These are phyloP conservation scores for Brettanomyces bruxellensis DNA, from an alignment of 805 yeast genomes.

Conservation along the genomic window DNA sequence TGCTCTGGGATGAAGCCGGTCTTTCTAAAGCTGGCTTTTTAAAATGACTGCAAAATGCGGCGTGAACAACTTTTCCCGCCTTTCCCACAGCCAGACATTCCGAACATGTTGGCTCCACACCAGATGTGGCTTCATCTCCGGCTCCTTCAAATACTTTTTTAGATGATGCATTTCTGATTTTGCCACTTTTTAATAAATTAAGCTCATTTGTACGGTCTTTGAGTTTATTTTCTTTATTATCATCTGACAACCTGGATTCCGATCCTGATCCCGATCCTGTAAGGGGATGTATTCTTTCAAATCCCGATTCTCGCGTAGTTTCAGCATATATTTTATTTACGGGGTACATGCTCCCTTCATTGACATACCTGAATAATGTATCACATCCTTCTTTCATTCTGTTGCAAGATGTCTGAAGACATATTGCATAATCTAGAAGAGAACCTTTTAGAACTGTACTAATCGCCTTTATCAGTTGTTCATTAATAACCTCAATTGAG, in stretches of 20 bases:
- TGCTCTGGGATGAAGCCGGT: slow-evolving; percentile 16
- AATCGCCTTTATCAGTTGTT: slow-evolving; percentile 40
- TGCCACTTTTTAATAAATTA: background rate
- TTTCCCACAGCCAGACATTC: background rate
- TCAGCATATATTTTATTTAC: background rate
- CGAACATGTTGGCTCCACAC: background rate
- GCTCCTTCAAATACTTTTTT: background rate
- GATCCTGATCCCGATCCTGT: background rate
- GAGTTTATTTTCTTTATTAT: slow-evolving; percentile 3
- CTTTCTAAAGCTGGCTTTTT: background rate
- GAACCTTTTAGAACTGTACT: slow-evolving; percentile 35
- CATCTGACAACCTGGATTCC: slow-evolving; percentile 2
- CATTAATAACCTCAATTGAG: slow-evolving; percentile 43
- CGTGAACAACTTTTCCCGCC: background rate
- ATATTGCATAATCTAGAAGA: slow-evolving; percentile 32
- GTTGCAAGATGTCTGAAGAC: slow-evolving; percentile 23
- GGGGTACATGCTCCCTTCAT: slow-evolving; percentile 4
- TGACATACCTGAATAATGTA: slow-evolving; percentile 20
- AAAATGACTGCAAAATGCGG: background rate
- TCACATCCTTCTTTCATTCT: slow-evolving; percentile 22
- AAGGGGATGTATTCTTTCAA: slow-evolving; percentile 2
- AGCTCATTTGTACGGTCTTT: background rate
- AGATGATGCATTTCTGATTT: background rate
- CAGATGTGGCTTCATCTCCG: background rate
- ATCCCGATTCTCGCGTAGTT: background rate